Evolutionary conservation across 371 early-diverging fungal species (phyloP), one percentile per base, ranked within the genome.

Genomic region (Rhizomucor miehei): DNA sequence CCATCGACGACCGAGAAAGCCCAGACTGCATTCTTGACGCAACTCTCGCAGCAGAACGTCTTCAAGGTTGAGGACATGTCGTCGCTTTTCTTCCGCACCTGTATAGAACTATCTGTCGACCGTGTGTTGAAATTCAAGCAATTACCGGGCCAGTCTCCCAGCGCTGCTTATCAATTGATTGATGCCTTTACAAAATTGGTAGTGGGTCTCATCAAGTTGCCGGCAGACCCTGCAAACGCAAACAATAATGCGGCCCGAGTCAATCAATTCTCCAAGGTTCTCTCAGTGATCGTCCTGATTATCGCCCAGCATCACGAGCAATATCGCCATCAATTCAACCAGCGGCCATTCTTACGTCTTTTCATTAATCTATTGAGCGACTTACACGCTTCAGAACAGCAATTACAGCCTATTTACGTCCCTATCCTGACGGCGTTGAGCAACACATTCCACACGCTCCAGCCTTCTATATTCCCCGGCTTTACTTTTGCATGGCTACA

Each of bases 401-500:
- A 85, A 8, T 63, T 88, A 14, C 86, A 85, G 52, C 70, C 82
- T 4, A 80, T 90, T 44, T 86, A 90, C 59, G 79, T 86, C 57
- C 87, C 87, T 52, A 81, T 90, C 47, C 66, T 91, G 51, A 85
- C 83, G 16, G 76, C 87, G 11, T 75, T 91, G 50, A 85, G 90
- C 63, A 90, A 93, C 56, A 86, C 93, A 12, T 86, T 98, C 65
- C 81, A 87, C 57, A 86, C 89, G 2, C 63, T 98, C 48, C 89
- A 87, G 54, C 99, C 99, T 11, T 65, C 81, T 13, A 82, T 87
- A 54, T 83, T 95, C 56, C 96, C 99, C 37, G 96, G 95, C n/a
- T 97, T 98, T 64, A 86, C 91, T 8, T 97, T 95, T 71, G 90
- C 91, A 19, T 98, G 99, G 99, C 73, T 98, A 21, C 88, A 90